phyloP scores from a whole-genome alignment of 2,329 filamentous ascomycete species.

The Fusarium domesticum region DNA sequence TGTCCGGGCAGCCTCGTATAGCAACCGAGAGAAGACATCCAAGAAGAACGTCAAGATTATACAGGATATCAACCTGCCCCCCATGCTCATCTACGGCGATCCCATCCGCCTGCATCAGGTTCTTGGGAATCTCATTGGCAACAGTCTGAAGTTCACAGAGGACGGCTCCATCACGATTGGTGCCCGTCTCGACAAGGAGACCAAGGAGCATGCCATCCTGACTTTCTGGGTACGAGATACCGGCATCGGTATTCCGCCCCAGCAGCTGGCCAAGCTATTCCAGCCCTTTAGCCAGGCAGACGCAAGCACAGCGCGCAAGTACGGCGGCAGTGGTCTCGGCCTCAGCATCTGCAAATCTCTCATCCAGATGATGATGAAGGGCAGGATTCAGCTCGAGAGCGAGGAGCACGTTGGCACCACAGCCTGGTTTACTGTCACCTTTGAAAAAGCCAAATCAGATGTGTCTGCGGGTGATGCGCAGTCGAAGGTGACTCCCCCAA shows the following conservation, averaged over 20 bases:
- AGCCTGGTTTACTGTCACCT: constrained; percentile 77
- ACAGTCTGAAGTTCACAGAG: constrained; percentile 92
- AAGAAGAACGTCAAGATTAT: constrained; percentile 62
- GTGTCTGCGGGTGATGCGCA: constrained; percentile 56
- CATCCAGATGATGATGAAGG: constrained; percentile 88
- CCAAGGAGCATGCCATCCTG: constrained; percentile 65
- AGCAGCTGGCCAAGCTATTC: constrained; percentile 82
- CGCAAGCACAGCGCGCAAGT: constrained; percentile 83
- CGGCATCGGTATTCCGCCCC: constrained; percentile 82
- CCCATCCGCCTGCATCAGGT: constrained; percentile 66
- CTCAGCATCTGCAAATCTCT: constrained; percentile 93
- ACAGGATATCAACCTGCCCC: constrained; percentile 69
- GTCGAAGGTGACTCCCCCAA: constrained; percentile 35
- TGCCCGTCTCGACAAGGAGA: constrained; percentile 69
- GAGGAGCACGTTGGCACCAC: constrained; percentile 67
- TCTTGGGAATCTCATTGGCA: constrained; percentile 80
- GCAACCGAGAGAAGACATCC: constrained; percentile 61
- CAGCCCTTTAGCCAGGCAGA: constrained; percentile 92
- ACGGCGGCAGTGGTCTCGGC: constrained; percentile 86
- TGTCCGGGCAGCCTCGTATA: constrained; percentile 63
- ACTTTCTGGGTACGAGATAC: constrained; percentile 88
- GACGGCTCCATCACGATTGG: constrained; percentile 81
- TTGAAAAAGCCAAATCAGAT: constrained; percentile 72
- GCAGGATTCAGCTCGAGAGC: constrained; percentile 78
- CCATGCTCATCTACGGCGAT: constrained; percentile 68